Evolutionary conservation across 768 basidiomycete genomes (phyloP).

Genomic region (Strobilomyces echinocephalus): DNA sequence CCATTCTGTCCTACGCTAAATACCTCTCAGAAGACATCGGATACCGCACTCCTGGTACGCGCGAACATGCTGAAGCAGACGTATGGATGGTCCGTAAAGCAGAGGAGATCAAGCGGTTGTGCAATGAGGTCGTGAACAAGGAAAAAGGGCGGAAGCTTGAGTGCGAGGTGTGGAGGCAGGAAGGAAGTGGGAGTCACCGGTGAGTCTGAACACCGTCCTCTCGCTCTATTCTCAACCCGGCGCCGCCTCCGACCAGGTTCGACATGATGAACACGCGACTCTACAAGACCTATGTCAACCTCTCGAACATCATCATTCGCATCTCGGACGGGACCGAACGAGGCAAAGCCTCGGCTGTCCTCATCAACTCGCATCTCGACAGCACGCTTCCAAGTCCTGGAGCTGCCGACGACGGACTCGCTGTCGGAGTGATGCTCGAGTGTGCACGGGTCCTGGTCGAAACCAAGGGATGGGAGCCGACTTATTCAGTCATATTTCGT

Average conservation of each 20-base stretch:
- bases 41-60: conserved; percentile 86
- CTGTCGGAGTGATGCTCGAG: conserved; percentile 91
- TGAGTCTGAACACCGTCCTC: conserved; percentile 33
- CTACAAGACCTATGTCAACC: conserved; percentile 81
- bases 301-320: conserved; percentile 87
- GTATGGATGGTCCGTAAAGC: conserved; percentile 74
- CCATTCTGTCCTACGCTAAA: conserved; percentile 58
- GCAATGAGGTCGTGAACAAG: conserved; percentile 48
- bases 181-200: conserved; percentile 86
- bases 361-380: conserved; percentile 88
- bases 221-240: background rate
- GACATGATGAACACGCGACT: conserved; percentile 86
- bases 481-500: conserved; percentile 80
- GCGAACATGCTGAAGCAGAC: conserved; percentile 82
- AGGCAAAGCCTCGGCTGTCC: conserved; percentile 75
- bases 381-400: conserved; percentile 86
- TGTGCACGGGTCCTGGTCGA: conserved; percentile 69
- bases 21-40: conserved; percentile 83
- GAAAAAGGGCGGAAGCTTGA: conserved; percentile 55
- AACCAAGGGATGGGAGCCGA: conserved; percentile 66
- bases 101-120: conserved; percentile 53
- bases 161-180: conserved; percentile 89
- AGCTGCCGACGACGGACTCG: conserved; percentile 82
- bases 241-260: conserved; percentile 48
- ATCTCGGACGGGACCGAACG: conserved; percentile 70